Evolutionary conservation across 441 rosid species (phyloP), one percentile per base, ranked within the genome.

Genomic region (Aleurites moluccanus): DNA sequence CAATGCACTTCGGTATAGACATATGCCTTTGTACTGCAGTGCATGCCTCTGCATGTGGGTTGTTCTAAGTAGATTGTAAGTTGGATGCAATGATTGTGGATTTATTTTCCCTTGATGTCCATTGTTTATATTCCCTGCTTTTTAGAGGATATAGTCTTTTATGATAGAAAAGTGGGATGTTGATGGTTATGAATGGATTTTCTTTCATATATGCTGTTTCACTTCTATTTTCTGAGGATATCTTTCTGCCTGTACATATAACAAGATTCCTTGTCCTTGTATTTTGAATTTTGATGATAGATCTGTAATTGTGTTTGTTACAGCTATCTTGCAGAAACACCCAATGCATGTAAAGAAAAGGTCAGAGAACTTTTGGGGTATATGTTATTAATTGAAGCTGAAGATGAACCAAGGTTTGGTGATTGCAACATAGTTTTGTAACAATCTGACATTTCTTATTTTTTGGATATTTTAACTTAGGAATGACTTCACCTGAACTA

Each of bases 301-400:
- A 38, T 67, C 67, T 47, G 78, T 44, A 20, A 35, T 28, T 64
- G 10, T 64, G 11, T 75, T 72, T 86, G 75, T 72, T 73, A 70
- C 83, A 96, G 98, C 80, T 96, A 88, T 86, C 98, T 95, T 77
- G 98, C 98, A 73, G 94, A 92, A 82, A 79, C 89, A 35, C 98
- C 99, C 11, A 44, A 80, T 76, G 94, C 97, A 28, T 88, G 89
- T 80, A 83, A 85, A 78, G 98, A 92, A 75, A 90, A 87, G 82
- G 92, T 93, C 57, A 73, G 53, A 75, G 91, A 90, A 71, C 91
- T 93, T 78, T 80, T 96, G 76, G 84, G 81, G 25, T 93, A 88
- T 81, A 85, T 96, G 97, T 88, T 93, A 70, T 83, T 88, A 61
- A 77, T 92, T 79, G 92, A 93, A 88, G 97, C 92, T 6, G 93